Percentiles rank a stretch among this genome's conserved stretches.
Conservation (phyloP, 2,329 filamentous ascomycete species). For the Graphiopsis chlorocephala region DNA sequence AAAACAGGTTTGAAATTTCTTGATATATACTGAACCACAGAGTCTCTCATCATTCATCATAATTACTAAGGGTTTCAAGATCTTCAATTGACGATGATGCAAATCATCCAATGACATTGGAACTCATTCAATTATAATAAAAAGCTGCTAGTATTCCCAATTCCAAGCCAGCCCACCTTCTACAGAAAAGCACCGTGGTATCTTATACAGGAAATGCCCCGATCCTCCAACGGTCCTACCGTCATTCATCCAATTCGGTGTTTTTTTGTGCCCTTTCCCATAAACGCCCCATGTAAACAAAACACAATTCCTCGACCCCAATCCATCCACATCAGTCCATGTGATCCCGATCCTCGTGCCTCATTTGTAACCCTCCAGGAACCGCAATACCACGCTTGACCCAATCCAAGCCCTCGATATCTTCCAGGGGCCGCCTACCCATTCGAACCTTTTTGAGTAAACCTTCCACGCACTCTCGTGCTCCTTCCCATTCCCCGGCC, state of each 20-base stretch:
- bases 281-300: not conserved
- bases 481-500: constrained; percentile 65
- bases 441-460: constrained; percentile 78
- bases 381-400: constrained; percentile 71
- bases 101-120: not conserved
- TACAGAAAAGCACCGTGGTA: not conserved
- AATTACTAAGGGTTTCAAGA: too few relatives aligned
- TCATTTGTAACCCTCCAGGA: constrained; percentile 54
- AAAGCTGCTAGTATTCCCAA: not conserved
- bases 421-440: constrained; percentile 68
- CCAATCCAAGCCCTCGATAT: constrained; percentile 72
- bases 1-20: too few relatives aligned
- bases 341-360: constrained; percentile 37
- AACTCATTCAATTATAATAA: not conserved
- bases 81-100: too few relatives aligned
- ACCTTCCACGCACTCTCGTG: constrained; percentile 77
- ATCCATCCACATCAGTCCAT: not conserved
- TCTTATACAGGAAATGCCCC: constrained; percentile 1
- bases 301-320: not conserved
- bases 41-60: too few relatives aligned
- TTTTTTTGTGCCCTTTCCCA: too few relatives aligned
- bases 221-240: not conserved
- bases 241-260: not conserved
- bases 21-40: too few relatives aligned
- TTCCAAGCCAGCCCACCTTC: not conserved